Evolutionary conservation across 352 stramenopile species (phyloP), one percentile per base, ranked within the genome.

Genomic region (Globisporangium echinulatum): DNA sequence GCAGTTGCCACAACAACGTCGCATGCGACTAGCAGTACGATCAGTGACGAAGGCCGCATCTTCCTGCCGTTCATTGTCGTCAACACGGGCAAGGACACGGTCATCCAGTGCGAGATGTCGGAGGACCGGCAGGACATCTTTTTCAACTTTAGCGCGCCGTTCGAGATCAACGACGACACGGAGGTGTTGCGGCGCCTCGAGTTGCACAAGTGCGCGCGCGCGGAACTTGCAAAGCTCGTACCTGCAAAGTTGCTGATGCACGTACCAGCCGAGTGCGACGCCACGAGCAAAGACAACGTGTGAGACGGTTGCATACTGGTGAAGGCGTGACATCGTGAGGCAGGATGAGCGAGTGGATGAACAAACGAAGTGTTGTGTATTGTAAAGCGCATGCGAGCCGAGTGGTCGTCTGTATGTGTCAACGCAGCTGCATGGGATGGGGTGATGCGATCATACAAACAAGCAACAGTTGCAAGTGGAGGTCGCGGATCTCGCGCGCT

Each of bases 81-180:
- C 19, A 98, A 97, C 70, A 98, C 95, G 4, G 83, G 84, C 74
- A 92, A 94, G 46, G 85, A 94, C 59, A 97, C 94, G 1, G 84
- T 98, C 9, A 98, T 98, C 68, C 92, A 98, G 69, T 98, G 94
- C 65, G 95, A 99, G 62, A 98, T 98, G 94, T 94, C 84, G 10
- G 86, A 96, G 66, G 91, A 98, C 64, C 85, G 90, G 0, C 91
- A 96, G 40, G 88, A 98, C 66, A 97, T 98, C 42, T 98, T 97
- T 66, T 98, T 98, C 79, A 97, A 98, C 68, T 99, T 99, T 69
- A 96, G 77, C 66, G 84, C 87, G 49, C 90, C 94, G 43, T 99
- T 98, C 74, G 94, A 99, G 74, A 98, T 99, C 72, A 97, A 98
- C 67, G 95, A 98, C 76, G 96, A 98, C 72, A 98, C 96, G 61